Evolutionary conservation across 805 yeast species (phyloP).

Genomic region (Hermanozyma aechmeae): DNA sequence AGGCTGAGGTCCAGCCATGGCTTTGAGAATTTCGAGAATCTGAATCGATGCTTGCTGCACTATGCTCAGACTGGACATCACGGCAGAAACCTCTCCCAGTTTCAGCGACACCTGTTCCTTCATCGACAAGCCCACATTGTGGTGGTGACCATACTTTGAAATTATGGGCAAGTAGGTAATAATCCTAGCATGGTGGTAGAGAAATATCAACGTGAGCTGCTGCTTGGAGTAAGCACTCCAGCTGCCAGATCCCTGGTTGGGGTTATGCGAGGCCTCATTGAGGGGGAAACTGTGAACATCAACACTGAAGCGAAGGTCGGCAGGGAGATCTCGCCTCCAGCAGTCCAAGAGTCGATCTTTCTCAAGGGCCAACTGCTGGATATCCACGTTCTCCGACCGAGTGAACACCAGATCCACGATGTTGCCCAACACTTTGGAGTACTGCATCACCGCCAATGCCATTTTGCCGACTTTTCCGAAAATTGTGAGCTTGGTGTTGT

Average conservation of each 20-base stretch:
- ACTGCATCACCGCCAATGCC: constrained; percentile 58
- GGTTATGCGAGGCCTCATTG: constrained; percentile 11
- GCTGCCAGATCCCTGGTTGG: constrained; percentile 8
- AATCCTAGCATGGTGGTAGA: constrained; percentile 34
- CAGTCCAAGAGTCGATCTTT: constrained; percentile 63
- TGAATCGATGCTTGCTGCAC: constrained; percentile 62
- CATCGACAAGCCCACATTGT: constrained; percentile 30
- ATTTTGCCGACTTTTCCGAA: constrained; percentile 63
- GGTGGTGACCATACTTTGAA: constrained; percentile 32
- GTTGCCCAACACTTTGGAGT: constrained; percentile 62
- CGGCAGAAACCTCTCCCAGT: constrained; percentile 20
- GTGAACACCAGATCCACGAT: constrained; percentile 65
- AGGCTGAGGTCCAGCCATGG: constrained; percentile 30
- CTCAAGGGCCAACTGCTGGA: constrained; percentile 16
- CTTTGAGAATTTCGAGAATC: constrained; percentile 43
- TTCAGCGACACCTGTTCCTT: constrained; percentile 29
- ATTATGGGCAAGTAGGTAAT: constrained; percentile 33
- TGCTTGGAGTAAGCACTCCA: constrained; percentile 30
- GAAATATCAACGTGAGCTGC: constrained; percentile 42
- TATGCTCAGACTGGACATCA: constrained; percentile 49
- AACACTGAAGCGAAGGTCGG: constrained; percentile 50
- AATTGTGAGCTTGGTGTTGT: constrained; percentile 48
- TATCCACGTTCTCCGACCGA: constrained; percentile 34
- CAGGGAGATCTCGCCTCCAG: constrained; percentile 70
- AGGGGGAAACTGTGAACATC: constrained; percentile 47